phyloP scores from a whole-genome alignment of 2,329 filamentous ascomycete genomes.

The Neofusicoccum laricinum region DNA sequence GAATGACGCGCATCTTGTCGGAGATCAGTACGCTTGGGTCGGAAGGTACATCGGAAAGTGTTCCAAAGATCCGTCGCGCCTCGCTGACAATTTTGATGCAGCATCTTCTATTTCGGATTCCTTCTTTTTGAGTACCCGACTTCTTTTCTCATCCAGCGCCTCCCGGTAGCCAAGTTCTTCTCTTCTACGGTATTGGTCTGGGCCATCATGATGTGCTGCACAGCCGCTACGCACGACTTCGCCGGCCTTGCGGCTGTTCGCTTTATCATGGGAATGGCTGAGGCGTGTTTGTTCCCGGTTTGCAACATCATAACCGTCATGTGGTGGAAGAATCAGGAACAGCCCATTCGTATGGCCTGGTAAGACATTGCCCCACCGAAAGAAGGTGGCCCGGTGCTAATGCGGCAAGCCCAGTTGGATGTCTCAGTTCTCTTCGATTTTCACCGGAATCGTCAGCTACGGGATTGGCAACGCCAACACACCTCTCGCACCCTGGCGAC shows the following conservation, averaged over 20 bases:
- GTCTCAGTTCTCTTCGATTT: slow-evolving; percentile 7
- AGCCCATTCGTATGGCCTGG: background rate
- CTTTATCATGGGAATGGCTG: slow-evolving; percentile 14
- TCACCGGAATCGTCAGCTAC: slow-evolving; percentile 4
- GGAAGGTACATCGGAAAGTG: slow-evolving; percentile 13
- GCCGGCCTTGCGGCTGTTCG: slow-evolving; percentile 8
- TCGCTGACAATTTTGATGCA: background rate
- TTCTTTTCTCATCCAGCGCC: slow-evolving; percentile 21
- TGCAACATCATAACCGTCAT: slow-evolving; percentile 8
- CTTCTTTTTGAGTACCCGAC: slow-evolving; percentile 23
- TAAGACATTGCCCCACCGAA: background rate
- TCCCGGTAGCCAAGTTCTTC: slow-evolving; percentile 26
- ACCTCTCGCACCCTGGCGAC: slow-evolving; percentile 15
- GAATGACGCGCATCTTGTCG: slow-evolving; percentile 23
- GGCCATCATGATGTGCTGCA: slow-evolving; percentile 22
- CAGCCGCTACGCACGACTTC: slow-evolving; percentile 21
- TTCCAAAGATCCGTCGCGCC: no score
- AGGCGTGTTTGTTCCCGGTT: background rate
- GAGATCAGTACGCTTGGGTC: slow-evolving; percentile 26
- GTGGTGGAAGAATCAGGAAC: slow-evolving; percentile 11
- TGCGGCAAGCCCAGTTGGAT: background rate
- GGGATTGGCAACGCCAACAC: slow-evolving; percentile 2
- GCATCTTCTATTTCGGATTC: slow-evolving; percentile 25
- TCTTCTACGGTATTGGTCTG: slow-evolving; percentile 20
- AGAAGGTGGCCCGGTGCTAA: background rate